Base-by-base conservation (phyloP, 2,329 filamentous ascomycete species). In the Fusarium siculi region DNA sequence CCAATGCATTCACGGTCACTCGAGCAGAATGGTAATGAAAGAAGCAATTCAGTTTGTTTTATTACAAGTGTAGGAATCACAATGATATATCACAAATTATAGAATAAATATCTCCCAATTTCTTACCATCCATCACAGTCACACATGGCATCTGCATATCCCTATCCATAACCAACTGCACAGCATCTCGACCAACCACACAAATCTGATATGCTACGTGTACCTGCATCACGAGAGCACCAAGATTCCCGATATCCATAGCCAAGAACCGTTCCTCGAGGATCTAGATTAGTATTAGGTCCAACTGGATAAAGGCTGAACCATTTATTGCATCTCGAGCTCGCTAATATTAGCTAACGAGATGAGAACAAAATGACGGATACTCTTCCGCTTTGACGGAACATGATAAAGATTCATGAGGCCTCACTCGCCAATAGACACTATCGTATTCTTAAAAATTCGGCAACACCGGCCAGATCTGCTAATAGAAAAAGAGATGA, bases 201-300 rank as follows among this genome's bases (percentile, higher is more conserved):
- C 47, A 7, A 40, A 37, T 37, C 61, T 34, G 43, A 50, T 37
- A 19, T 30, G 14, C 18, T 54, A 42, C 19, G 25, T 70, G 55
- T 69, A 58, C 70, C 70, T 73, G 70, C 66, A 61, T 68, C 66
- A 49, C 34, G 25, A 57, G 39, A 61, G 42, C 54, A 60, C 28
- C 60, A 40, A 69, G 34, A 63, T 62, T 55, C 32, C 58, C 52
- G 67, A 53, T 43, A 42, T 36, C 42, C 64, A 50, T 50, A 52
- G 52, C 44, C 64, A 69, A 49, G 30, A 58, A 69, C 58, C 11
- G 18, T 43, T 30, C 63, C 34, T 65, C 62, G 46, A 65, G 18
- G 42, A 69, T 65, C 58, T 47, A 43, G 28, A 37, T 37, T n/a
- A 28, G 36, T 42, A 42, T 54, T 18, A 42, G 37, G 36, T 44